Conservation (phyloP, 2,329 filamentous ascomycete species). For the Trichoderma aggressivum region DNA sequence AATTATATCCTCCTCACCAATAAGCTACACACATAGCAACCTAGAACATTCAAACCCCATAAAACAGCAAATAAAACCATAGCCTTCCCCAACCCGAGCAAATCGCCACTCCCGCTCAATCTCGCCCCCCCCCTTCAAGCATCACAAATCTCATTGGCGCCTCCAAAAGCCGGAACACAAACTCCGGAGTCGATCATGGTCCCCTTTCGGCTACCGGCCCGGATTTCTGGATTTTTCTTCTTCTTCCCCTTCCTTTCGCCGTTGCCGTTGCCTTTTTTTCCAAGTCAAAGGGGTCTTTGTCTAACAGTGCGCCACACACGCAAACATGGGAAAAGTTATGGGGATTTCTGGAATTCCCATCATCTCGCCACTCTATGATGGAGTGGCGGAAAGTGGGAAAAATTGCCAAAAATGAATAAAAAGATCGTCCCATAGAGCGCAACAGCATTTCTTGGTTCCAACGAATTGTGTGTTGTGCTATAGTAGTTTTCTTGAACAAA, state of each 20-base stretch:
- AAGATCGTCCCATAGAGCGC: not conserved
- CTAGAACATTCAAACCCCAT: not conserved
- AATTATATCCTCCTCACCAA: not conserved
- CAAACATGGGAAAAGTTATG: not conserved
- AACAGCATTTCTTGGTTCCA: not conserved
- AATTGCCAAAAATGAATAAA: not conserved
- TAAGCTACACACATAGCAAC: not conserved
- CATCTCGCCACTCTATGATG: not conserved
- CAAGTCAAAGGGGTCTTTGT: not conserved
- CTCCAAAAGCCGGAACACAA: not conserved
- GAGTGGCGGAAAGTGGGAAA: not conserved
- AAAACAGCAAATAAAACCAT: not conserved
- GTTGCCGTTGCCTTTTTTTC: no score
- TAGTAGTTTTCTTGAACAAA: not conserved
- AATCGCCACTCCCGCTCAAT: not conserved
- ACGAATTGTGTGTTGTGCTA: not conserved
- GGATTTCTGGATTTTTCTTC: not conserved
- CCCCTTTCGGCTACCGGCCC: not conserved
- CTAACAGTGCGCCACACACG: not conserved
- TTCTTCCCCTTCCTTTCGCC: not conserved
- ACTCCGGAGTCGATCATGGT: not conserved
- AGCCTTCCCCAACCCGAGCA: not conserved
- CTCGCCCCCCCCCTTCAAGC: not conserved
- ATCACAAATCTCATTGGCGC: not conserved
- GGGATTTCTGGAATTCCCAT: conserved; percentile 4